phyloP scores from a whole-genome alignment of 306 rosid species.

The Biancaea sappan region DNA sequence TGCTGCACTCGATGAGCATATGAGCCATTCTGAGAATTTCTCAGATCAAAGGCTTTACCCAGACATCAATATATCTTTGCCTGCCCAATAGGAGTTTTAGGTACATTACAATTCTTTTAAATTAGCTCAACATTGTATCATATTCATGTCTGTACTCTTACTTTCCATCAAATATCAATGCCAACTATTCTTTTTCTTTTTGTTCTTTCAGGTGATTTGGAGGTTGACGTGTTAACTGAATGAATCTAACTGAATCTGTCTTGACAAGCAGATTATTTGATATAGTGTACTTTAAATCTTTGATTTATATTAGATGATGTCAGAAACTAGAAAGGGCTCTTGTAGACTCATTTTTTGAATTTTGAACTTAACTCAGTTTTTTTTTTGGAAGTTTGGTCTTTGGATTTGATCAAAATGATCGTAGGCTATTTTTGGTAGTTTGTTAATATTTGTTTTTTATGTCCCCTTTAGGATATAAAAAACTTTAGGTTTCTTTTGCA shows the following conservation, averaged over 20 bases:
- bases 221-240: conserved; percentile 52
- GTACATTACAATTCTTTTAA: conserved; percentile 26
- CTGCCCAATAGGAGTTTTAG: conserved; percentile 47
- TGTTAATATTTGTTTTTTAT: background rate
- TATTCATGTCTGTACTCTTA: background rate
- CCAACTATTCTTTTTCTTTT: background rate
- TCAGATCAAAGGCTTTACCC: conserved; percentile 66
- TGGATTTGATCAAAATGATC: background rate
- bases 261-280: conserved; percentile 50
- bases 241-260: conserved; percentile 43
- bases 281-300: conserved; percentile 40
- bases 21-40: conserved; percentile 52
- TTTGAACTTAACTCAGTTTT: background rate
- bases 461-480: too few species aligned
- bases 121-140: background rate
- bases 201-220: conserved; percentile 42
- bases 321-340: conserved; percentile 35
- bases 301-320: conserved; percentile 23
- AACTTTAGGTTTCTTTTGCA: too few species aligned
- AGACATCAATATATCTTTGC: conserved; percentile 64
- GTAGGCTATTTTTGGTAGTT: background rate
- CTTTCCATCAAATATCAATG: background rate
- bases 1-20: conserved; percentile 35
- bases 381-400: background rate
- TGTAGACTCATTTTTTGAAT: conserved; percentile 24